Percentiles rank a stretch among this genome's conserved stretches.
These are phyloP conservation scores for Kwoniella botswanensis DNA, from an alignment of 768 basidiomycete species.

Conservation along the genomic window DNA sequence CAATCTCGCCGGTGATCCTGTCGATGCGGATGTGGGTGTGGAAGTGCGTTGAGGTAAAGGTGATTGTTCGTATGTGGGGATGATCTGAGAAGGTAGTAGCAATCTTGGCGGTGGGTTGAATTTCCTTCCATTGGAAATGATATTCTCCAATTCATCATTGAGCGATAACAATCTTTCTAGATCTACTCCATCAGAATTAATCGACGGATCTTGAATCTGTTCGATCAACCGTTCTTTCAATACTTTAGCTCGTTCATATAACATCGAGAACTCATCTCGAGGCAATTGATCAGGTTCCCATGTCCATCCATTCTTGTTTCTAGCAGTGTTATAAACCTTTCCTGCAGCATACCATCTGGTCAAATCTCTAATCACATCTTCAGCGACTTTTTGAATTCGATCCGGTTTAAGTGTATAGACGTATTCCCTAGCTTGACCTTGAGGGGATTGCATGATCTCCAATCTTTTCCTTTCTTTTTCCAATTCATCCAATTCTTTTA, in stretches of 20 bases:
- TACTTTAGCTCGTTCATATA: conserved; percentile 59
- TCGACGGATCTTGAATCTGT: conserved; percentile 57
- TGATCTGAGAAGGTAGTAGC: conserved; percentile 48
- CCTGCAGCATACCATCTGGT: conserved; percentile 43
- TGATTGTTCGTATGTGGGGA: conserved; percentile 13
- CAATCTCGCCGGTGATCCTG: neutral
- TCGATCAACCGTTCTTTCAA: conserved; percentile 64
- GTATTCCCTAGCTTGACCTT: conserved; percentile 51
- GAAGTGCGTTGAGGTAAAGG: conserved; percentile 6
- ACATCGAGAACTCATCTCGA: conserved; percentile 36
- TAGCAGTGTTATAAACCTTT: conserved; percentile 1
- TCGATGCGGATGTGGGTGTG: conserved; percentile 19
- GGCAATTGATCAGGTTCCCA: conserved; percentile 51
- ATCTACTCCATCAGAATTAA: conserved; percentile 35
- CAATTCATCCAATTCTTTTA: conserved; percentile 56
- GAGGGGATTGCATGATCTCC: conserved; percentile 45
- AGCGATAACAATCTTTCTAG: conserved; percentile 72
- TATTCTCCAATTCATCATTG: conserved; percentile 71
- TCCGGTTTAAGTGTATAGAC: conserved; percentile 57
- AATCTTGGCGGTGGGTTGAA: conserved; percentile 47
- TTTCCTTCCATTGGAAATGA: conserved; percentile 64
- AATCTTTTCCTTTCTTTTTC: conserved; percentile 51
- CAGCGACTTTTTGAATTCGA: conserved; percentile 41
- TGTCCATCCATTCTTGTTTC: conserved; percentile 4
- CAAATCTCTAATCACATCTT: conserved; percentile 42